These are phyloP conservation scores for Phaeosphaeriaceae sp. DNA, from an alignment of 2,329 filamentous ascomycete species.

Conservation along the genomic window DNA sequence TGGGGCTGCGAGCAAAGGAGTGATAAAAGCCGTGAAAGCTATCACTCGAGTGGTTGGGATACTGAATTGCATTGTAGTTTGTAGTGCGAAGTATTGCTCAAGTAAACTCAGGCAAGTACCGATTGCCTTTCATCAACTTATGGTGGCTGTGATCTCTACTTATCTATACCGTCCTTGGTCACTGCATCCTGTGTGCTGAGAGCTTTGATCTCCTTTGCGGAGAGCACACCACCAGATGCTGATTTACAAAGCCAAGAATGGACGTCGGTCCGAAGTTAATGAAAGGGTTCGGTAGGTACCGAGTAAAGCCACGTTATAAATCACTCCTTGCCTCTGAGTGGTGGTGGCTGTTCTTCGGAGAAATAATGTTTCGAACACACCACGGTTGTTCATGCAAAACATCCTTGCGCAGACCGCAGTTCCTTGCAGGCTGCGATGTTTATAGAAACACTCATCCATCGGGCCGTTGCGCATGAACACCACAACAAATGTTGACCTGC, in stretches of 20 bases:
- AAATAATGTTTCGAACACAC: not conserved
- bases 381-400: conserved; percentile 1
- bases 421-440: not conserved
- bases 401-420: not conserved
- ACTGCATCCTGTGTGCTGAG: not conserved
- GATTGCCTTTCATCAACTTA: not conserved
- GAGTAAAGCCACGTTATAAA: not conserved
- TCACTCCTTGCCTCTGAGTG: not conserved
- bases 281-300: not conserved
- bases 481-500: not conserved
- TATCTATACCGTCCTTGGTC: not conserved
- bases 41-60: conserved; percentile 7
- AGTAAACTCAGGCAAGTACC: too few relatives aligned
- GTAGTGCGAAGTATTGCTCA: not conserved
- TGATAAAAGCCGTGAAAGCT: conserved; percentile 18
- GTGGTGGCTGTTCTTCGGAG: not conserved
- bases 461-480: conserved; percentile 3
- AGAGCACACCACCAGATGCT: not conserved
- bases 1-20: conserved; percentile 23
- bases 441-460: not conserved
- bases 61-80: conserved; percentile 28
- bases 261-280: not conserved
- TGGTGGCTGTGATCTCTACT: not conserved
- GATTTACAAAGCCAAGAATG: not conserved
- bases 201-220: not conserved